These are phyloP conservation scores for Metarhizium brunneum DNA, from an alignment of 2,329 filamentous ascomycete species.

Conservation along the genomic window DNA sequence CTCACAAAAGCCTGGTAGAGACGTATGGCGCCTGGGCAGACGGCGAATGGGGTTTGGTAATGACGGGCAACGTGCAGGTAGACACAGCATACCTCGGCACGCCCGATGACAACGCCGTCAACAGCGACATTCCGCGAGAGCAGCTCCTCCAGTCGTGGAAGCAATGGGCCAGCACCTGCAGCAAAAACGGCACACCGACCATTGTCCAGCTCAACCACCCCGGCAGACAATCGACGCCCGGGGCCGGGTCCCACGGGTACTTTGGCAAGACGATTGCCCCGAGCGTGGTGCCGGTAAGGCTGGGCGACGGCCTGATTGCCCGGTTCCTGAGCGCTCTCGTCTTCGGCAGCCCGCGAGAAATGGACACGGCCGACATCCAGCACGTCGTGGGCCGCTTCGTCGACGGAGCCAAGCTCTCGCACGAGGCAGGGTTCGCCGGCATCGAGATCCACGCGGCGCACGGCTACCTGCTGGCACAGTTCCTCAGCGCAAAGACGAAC, in stretches of 20 bases:
- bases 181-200: constrained; percentile 23
- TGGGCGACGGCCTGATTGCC: constrained; percentile 29
- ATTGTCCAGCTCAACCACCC: constrained; percentile 39
- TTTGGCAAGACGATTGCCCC: constrained; percentile 32
- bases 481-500: constrained; percentile 42
- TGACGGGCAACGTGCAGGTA: constrained; percentile 42
- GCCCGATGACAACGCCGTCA: constrained; percentile 24
- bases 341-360: constrained; percentile 46
- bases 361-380: constrained; percentile 45
- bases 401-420: constrained; percentile 36
- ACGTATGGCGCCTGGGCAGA: constrained; percentile 45
- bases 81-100: constrained; percentile 27
- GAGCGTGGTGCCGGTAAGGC: constrained; percentile 30
- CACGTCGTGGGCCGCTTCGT: constrained; percentile 43
- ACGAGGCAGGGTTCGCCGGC: constrained; percentile 36
- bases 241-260: constrained; percentile 25
- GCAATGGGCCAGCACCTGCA: constrained; percentile 23
- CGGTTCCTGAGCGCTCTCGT: constrained; percentile 22
- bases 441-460: constrained; percentile 41
- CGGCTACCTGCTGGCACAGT: constrained; percentile 49
- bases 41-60: constrained; percentile 41
- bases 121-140: constrained; percentile 17
- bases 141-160: constrained; percentile 27
- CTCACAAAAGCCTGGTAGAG: constrained; percentile 29
- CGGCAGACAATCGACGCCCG: constrained; percentile 32